These are phyloP conservation scores for Balansia obtecta DNA, from an alignment of 2,329 filamentous ascomycete species.

Conservation along the genomic window DNA sequence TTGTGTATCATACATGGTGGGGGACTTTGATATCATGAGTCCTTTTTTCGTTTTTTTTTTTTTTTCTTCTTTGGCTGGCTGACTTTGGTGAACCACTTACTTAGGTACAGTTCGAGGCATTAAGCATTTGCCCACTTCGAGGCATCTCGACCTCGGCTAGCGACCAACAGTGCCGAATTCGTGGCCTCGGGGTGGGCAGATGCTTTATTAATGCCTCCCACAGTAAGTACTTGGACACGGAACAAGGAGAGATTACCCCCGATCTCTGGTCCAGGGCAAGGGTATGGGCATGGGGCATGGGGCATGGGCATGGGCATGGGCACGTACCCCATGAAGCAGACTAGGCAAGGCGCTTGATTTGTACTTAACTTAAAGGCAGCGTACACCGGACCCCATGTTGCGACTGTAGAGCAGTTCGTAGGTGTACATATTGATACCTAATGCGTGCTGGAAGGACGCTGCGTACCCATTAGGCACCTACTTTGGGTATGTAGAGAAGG, in stretches of 20 bases:
- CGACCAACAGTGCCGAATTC: too few relatives aligned
- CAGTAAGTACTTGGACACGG: neutral
- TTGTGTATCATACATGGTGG: neutral
- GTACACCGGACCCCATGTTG: neutral
- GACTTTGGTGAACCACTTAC: too few relatives aligned
- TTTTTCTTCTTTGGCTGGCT: too few relatives aligned
- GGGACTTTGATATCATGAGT: neutral
- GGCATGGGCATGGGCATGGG: neutral
- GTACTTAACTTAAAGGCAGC: neutral
- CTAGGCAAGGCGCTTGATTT: neutral
- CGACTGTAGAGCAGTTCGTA: neutral
- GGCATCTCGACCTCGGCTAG: too few relatives aligned
- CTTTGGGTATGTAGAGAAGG: too few relatives aligned
- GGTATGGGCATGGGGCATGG: conserved; percentile 1
- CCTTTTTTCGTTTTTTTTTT: too few relatives aligned
- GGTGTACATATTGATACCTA: neutral
- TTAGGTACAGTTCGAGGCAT: too few relatives aligned
- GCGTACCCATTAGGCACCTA: neutral
- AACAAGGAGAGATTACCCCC: conserved; percentile 6
- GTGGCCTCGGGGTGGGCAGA: too few relatives aligned
- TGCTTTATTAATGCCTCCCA: too few relatives aligned
- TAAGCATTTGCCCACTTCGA: too few relatives aligned
- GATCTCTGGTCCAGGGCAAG: conserved; percentile 4
- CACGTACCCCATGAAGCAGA: conserved; percentile 1
- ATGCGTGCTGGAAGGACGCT: neutral